phyloP scores from a whole-genome alignment of 2,329 filamentous ascomycete genomes.

The Pseudogymnoascus sp. region DNA sequence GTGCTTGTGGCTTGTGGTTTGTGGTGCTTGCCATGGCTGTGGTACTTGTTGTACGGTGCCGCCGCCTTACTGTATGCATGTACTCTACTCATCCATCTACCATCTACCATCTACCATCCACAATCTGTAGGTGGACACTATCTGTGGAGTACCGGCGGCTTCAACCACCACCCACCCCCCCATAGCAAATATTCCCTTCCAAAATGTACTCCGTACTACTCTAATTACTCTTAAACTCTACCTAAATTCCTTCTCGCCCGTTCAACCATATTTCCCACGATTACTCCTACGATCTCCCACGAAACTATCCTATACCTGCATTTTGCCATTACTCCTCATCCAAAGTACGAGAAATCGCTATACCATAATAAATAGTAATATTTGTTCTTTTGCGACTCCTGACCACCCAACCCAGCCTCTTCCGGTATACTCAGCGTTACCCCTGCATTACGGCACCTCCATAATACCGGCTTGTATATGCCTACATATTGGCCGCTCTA shows the following conservation, averaged over 20 bases:
- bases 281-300: neutral
- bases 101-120: neutral
- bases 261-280: neutral
- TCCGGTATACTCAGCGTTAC: neutral
- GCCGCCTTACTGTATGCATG: neutral
- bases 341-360: neutral
- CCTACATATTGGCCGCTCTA: constrained; percentile 4
- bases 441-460: constrained; percentile 4
- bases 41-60: neutral
- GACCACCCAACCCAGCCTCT: neutral
- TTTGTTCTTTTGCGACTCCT: neutral
- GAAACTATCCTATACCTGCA: neutral
- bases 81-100: neutral
- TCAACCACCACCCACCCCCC: neutral
- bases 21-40: neutral
- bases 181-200: neutral
- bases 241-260: neutral
- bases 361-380: constrained; percentile 2
- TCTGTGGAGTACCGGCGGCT: neutral
- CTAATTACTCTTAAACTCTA: constrained; percentile 1
- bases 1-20: neutral
- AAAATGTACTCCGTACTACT: neutral
- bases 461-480: constrained; percentile 10
- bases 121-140: neutral
- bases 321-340: neutral